phyloP scores from a whole-genome alignment of 139 green algal species.

The Pedinophyceae sp. region DNA sequence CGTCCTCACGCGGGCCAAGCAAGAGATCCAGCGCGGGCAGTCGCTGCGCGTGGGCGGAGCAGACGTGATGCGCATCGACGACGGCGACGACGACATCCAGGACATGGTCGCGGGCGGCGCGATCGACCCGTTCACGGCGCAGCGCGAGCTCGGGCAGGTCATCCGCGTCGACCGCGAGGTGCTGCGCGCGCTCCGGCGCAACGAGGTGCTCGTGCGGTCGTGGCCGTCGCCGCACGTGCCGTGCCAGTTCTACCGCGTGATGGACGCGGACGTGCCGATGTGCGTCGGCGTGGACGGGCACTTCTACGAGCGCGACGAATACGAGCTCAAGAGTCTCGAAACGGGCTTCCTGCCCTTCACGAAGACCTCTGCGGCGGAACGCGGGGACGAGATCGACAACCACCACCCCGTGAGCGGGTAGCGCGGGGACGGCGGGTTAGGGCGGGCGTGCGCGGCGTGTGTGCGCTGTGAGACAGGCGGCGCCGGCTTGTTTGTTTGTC shows the following conservation, averaged over 20 bases:
- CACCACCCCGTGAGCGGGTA: too few species aligned
- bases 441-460: too few species aligned
- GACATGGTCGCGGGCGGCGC: background rate
- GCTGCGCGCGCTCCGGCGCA: constrained; percentile 18
- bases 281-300: constrained; percentile 39
- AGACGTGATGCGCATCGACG: constrained; percentile 40
- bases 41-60: constrained; percentile 12
- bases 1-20: background rate
- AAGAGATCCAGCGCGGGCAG: too few species aligned
- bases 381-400: too few species aligned
- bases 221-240: constrained; percentile 31
- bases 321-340: constrained; percentile 36
- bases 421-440: too few species aligned
- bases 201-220: constrained; percentile 34
- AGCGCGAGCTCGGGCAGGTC: constrained; percentile 38
- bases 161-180: constrained; percentile 34
- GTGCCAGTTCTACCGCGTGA: constrained; percentile 46
- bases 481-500: too few species aligned
- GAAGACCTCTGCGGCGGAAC: too few species aligned
- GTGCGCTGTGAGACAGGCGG: too few species aligned
- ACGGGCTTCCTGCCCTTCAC: constrained; percentile 8
- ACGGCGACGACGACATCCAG: constrained; percentile 20
- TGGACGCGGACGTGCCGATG: constrained; percentile 48
- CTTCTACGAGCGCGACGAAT: constrained; percentile 68
- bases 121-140: constrained; percentile 30